Conservation (phyloP, 768 basidiomycete genomes). For the Boletus tylopilopsis region DNA sequence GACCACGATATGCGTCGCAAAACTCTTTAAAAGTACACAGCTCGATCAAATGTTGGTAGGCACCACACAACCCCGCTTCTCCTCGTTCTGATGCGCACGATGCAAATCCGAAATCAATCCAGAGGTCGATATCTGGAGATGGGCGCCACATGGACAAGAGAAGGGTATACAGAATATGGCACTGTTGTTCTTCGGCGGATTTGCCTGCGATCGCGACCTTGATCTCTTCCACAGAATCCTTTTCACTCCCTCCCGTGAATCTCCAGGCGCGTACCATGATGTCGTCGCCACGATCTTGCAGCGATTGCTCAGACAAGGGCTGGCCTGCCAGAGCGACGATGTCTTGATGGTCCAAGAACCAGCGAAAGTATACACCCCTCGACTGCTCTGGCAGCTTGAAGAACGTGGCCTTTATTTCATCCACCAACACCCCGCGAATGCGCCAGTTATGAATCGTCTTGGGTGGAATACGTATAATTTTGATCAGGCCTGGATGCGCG, state of each 20-base stretch:
- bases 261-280: background rate
- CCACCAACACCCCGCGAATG: no score
- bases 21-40: conserved; percentile 1
- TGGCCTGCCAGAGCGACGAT: background rate
- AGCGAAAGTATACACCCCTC: background rate
- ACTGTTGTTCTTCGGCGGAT: background rate
- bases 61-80: no score
- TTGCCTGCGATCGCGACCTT: background rate
- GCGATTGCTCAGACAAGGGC: background rate
- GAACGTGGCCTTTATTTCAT: conserved; percentile 1
- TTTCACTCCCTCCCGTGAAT: conserved; percentile 1
- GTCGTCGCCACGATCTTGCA: background rate
- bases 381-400: background rate
- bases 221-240: background rate
- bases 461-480: no score
- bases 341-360: conserved; percentile 7
- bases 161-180: background rate
- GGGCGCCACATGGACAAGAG: background rate
- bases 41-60: background rate
- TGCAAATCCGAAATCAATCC: conserved; percentile 2
- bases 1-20: background rate
- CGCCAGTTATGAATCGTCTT: no score
- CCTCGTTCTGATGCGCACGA: background rate
- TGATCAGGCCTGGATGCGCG: background rate
- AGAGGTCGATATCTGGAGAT: background rate